phyloP scores from a whole-genome alignment of 2,329 filamentous ascomycete genomes.

The Fusarium coicis region DNA sequence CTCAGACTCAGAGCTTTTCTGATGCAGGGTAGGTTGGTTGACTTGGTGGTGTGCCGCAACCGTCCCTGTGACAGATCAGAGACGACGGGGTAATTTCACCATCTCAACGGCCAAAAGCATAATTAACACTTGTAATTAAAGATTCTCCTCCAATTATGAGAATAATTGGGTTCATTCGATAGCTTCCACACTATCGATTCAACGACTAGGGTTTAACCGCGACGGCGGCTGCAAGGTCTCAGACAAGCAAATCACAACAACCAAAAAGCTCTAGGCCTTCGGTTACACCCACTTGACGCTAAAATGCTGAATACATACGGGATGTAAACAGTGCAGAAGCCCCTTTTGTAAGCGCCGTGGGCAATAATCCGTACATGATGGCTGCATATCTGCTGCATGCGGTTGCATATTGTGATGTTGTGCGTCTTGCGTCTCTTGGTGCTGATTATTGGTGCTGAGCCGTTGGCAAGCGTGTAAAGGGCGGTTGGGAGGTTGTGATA shows the following conservation, averaged over 20 bases:
- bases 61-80: neutral
- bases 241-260: constrained; percentile 27
- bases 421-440: neutral
- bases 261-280: constrained; percentile 14
- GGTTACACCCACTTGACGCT: constrained; percentile 17
- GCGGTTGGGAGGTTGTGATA: constrained; percentile 23
- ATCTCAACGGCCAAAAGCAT: neutral
- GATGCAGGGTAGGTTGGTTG: neutral
- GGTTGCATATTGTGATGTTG: constrained; percentile 12
- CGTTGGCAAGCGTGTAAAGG: constrained; percentile 31
- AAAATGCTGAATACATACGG: neutral
- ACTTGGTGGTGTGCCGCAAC: neutral
- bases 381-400: constrained; percentile 19
- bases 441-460: constrained; percentile 21
- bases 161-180: neutral
- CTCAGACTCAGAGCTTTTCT: too few species aligned
- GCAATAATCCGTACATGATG: neutral
- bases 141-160: neutral
- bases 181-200: neutral
- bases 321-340: neutral
- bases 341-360: constrained; percentile 24
- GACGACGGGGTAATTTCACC: neutral
- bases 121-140: neutral
- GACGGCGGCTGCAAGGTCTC: constrained; percentile 14
- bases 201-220: constrained; percentile 25